Base-by-base conservation (phyloP, 495 filamentous ascomycete genomes). In the Melanomma pulvis-pyrius region DNA sequence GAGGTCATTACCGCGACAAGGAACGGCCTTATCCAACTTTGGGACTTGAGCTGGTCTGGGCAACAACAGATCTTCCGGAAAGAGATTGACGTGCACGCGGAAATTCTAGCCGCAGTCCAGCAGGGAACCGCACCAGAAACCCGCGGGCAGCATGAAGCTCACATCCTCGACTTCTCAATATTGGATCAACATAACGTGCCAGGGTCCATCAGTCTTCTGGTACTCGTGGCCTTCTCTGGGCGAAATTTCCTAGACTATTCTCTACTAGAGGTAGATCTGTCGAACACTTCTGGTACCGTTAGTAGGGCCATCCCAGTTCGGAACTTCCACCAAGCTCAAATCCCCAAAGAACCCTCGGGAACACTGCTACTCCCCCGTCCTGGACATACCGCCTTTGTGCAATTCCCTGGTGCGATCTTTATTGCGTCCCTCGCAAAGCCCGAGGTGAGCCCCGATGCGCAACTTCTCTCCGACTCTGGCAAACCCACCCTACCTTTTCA, bases 31-130 rank as follows among this genome's bases (percentile, higher is more conserved):
- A 75, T 98, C 15, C 87, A 94, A 61, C 82, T 87, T 12, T 98
- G 94, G 94, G 88, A 90, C 72, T 82, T 96, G 4, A 91, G 91
- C 71, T 89, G 92, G 75, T 88, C 90, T 36, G 92, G 92, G 28
- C 89, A 83, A 21, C 89, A 83, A 21, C 82, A 84, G 59, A 77
- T 79, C 3, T 74, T 86, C 41, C 83, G 81, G 64, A 78, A 75
- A 52, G 82, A 86, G 52, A 76, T 80, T 24, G 82, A 87, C 70
- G 71, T 80, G 11, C 79, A 80, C 63, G 62, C 74, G 5, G 73
- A 81, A n/a, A 65, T 86, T 30, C 77, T 56, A 66, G 49, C 65
- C 6, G 51, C 71, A 5, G 7, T 73, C n/a, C 57, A 65, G 28
- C 17, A 28, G 13, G 68, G 46, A 9, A 49, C 54, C 36, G 22